These are phyloP conservation scores for Trametes coccinea DNA, from an alignment of 768 basidiomycete species.

Conservation along the genomic window DNA sequence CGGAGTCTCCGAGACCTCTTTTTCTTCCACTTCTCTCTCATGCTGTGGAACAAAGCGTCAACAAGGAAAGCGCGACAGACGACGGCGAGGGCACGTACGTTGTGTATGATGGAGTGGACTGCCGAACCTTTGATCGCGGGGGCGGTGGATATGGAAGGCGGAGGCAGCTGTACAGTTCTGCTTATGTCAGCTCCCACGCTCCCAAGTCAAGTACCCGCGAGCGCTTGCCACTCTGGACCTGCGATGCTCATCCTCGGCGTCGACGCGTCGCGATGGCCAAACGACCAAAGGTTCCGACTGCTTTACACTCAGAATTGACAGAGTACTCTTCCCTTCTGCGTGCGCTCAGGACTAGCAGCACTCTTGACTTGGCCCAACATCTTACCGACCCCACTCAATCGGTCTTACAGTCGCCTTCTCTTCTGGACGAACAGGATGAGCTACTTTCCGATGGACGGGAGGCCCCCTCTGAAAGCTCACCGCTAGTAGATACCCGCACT, in stretches of 20 bases:
- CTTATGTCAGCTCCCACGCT: slow-evolving; percentile 27
- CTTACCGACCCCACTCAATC: slow-evolving; percentile 36
- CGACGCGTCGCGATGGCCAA: slow-evolving; percentile 34
- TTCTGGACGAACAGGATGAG: not conserved
- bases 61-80: not conserved
- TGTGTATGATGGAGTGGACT: slow-evolving; percentile 24
- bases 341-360: slow-evolving; percentile 55
- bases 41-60: slow-evolving; percentile 40
- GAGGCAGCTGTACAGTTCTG: slow-evolving; percentile 33
- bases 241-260: not conserved
- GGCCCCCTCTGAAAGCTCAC: slow-evolving; percentile 3
- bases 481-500: slow-evolving; percentile 7
- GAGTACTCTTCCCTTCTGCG: slow-evolving; percentile 70
- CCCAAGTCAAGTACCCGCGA: not conserved
- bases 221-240: not conserved
- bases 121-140: slow-evolving; percentile 12
- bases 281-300: slow-evolving; percentile 48
- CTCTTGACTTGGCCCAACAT: slow-evolving; percentile 59
- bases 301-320: slow-evolving; percentile 62
- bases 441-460: slow-evolving; percentile 2
- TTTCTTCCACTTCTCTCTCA: slow-evolving; percentile 99
- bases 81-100: slow-evolving; percentile 12
- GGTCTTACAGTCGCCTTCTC: slow-evolving; percentile 1
- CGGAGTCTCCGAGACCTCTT: slow-evolving; percentile 91
- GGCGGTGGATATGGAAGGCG: slow-evolving; percentile 25